phyloP scores from a whole-genome alignment of 2,329 filamentous ascomycete species.

The Paecilomyces sp. region DNA sequence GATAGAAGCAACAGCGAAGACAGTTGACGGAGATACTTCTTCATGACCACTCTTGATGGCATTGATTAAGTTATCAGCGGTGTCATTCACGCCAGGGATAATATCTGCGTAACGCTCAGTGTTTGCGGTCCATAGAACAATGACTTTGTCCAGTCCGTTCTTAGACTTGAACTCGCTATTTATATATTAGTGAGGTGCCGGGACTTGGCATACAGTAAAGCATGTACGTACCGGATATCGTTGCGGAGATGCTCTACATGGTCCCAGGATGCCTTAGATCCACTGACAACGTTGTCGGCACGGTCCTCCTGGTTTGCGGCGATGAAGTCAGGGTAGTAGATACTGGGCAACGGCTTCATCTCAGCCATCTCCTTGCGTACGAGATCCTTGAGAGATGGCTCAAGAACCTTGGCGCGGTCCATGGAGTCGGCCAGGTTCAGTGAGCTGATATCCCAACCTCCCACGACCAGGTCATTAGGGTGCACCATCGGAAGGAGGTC shows the following conservation, averaged over 20 bases:
- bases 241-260: conserved; percentile 90
- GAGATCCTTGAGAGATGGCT: conserved; percentile 84
- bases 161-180: conserved; percentile 75
- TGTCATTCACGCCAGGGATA: conserved; percentile 86
- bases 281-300: conserved; percentile 82
- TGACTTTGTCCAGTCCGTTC: conserved; percentile 85
- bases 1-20: conserved; percentile 93
- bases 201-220: conserved; percentile 1
- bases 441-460: conserved; percentile 94
- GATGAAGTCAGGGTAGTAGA: conserved; percentile 99
- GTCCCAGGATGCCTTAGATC: conserved; percentile 73
- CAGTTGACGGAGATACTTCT: conserved; percentile 89
- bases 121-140: conserved; percentile 98
- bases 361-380: conserved; percentile 88
- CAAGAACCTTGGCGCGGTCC: conserved; percentile 91
- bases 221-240: conserved; percentile 65
- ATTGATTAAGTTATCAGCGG: conserved; percentile 84
- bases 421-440: conserved; percentile 86
- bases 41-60: conserved; percentile 80
- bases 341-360: conserved; percentile 83
- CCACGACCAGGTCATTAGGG: conserved; percentile 89
- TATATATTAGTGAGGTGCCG: not conserved
- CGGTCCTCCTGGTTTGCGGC: conserved; percentile 96
- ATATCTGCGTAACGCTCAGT: conserved; percentile 94
- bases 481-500: conserved; percentile 93